Evolutionary conservation across 2,329 filamentous ascomycete species (phyloP).

Genomic region (Cladophialophora exuberans): DNA sequence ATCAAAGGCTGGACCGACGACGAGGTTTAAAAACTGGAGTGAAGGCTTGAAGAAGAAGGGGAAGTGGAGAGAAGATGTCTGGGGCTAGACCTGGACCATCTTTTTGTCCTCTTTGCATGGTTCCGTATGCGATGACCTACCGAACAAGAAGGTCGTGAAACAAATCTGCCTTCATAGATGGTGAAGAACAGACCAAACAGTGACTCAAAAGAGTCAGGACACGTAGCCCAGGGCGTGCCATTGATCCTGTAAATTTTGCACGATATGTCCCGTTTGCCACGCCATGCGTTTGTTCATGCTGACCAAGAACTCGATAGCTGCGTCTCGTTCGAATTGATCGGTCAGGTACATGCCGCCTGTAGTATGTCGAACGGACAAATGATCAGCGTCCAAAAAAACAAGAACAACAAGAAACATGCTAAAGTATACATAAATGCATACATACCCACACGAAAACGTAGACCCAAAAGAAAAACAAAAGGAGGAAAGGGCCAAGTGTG

Average conservation of each 20-base stretch:
- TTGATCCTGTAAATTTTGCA: conserved; percentile 17
- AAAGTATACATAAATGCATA: too few species aligned
- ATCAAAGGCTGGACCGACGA: conserved; percentile 45
- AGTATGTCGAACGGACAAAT: not conserved
- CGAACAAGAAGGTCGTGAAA: too few species aligned
- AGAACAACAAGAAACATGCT: too few species aligned
- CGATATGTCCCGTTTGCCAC: conserved; percentile 21
- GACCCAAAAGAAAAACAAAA: too few species aligned
- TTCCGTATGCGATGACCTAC: too few species aligned
- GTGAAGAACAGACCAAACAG: too few species aligned
- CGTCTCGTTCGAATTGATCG: conserved; percentile 19
- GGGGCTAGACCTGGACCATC: conserved; percentile 41
- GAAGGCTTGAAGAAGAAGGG: conserved; percentile 53
- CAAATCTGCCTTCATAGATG: too few species aligned
- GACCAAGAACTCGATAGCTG: conserved; percentile 18
- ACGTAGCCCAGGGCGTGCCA: too few species aligned
- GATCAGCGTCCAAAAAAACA: not conserved
- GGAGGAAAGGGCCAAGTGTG: too few species aligned
- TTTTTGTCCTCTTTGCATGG: too few species aligned
- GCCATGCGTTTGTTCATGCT: conserved; percentile 18
- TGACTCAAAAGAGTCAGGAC: too few species aligned
- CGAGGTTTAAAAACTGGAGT: conserved; percentile 50
- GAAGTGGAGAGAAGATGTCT: conserved; percentile 61
- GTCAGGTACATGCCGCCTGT: conserved; percentile 23
- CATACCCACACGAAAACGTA: too few species aligned